Base-by-base conservation (phyloP, 768 basidiomycete species). In the Pisolithus microcarpus region DNA sequence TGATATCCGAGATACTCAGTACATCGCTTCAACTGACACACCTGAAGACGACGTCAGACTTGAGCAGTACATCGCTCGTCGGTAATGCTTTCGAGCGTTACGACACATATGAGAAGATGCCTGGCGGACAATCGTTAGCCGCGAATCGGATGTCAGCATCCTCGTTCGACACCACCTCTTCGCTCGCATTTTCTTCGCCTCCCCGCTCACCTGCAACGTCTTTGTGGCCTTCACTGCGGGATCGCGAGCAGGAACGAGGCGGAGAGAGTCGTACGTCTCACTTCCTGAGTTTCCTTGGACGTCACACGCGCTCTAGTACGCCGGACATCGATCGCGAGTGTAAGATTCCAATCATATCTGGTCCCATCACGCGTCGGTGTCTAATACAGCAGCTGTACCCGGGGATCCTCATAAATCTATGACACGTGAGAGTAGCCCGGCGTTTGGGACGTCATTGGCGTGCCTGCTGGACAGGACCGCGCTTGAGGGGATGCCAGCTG, bases 61-160 rank as follows among this genome's bases (percentile, higher is more conserved):
- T 52, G 34, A 49, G 54, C 8, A 31, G 57, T 34, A 9, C 46
- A 37, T 4, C 31, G 4, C 54, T 4, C 72, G 66, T 87, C 36
- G 85, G 91, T 58, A 91, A 95, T 64, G 93, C 93, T 0, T 95
- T 86, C 64, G 88, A 89, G 51, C 76, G 91, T 37, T 96, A 95
- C 61, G 89, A 94, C 63, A 74, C 82, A n/a, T 93, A 84, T 68
- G 80, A 80, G 61, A 79, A 81, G 60, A 69, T 67, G 40, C 75
- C 77, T 48, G 68, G 53, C 52, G n/a, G 54, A 58, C 5, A 44
- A 43, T 0, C 54, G 54, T n/a, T 49, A 49, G 1, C 61, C 9
- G 43, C 54, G 30, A 80, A 79, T 53, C 71, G 85, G 46, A 65
- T 84, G 53, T 86, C 87, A 8, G 70, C 80, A n/a, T 75, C 84